A percentile compares a stretch with the other conserved stretches of the same genome.
Evolutionary conservation across 2,329 filamentous ascomycete genomes (phyloP).

Genomic region (Aureobasidium sp.): DNA sequence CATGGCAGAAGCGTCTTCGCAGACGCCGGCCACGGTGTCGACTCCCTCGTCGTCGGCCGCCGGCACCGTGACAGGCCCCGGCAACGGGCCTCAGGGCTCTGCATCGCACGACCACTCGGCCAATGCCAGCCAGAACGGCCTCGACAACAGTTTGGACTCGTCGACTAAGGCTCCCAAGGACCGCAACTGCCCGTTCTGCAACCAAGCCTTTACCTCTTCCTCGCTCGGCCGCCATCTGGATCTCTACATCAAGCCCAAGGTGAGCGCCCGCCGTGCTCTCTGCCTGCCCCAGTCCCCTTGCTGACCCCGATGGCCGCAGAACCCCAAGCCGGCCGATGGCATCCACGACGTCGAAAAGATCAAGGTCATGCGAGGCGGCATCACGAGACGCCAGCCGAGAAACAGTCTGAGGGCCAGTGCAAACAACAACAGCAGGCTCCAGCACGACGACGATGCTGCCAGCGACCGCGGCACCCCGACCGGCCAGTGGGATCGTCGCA

Average conservation of each 20-base stretch:
- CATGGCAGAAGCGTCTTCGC: slow-evolving; percentile 8
- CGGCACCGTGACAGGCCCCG: slow-evolving; percentile 7
- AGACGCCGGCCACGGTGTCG: slow-evolving; percentile 7
- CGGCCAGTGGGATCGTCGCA: slow-evolving; percentile 1
- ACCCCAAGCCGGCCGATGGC: slow-evolving; percentile 78
- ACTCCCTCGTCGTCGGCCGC: slow-evolving; percentile 9
- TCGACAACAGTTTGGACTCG: neutral
- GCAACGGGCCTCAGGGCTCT: neutral
- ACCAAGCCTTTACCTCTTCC: slow-evolving; percentile 84
- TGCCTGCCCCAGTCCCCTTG: neutral
- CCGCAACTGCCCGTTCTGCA: slow-evolving; percentile 79
- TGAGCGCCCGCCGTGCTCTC: neutral
- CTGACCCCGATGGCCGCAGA: slow-evolving; percentile 31
- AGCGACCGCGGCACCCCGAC: slow-evolving; percentile 12
- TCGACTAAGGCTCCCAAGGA: slow-evolving; percentile 57
- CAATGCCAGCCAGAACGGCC: slow-evolving; percentile 12
- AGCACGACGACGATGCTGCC: slow-evolving; percentile 1
- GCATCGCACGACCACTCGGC: slow-evolving; percentile 5
- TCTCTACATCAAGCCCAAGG: slow-evolving; percentile 80
- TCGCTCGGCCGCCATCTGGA: slow-evolving; percentile 90
- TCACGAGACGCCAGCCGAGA: slow-evolving; percentile 77
- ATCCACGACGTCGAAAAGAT: slow-evolving; percentile 88
- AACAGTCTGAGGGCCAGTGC: slow-evolving; percentile 25
- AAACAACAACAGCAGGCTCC: slow-evolving; percentile 6
- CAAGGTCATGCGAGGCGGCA: slow-evolving; percentile 67